Base-by-base conservation (phyloP, 495 filamentous ascomycete genomes). In the Amniculicola lignicola region DNA sequence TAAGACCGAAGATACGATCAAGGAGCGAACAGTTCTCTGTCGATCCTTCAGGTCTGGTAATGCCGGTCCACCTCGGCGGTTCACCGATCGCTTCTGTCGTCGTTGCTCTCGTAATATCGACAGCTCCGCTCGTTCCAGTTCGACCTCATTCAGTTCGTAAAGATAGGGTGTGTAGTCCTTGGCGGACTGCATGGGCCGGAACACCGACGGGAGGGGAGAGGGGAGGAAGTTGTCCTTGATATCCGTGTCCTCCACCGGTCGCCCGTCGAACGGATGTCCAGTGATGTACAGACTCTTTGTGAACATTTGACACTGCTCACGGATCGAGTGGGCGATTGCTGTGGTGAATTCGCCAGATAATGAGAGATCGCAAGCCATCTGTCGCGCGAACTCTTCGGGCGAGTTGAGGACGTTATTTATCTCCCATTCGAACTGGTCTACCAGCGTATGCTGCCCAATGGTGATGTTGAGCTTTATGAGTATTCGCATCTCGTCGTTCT, bases 401-500 rank as follows among this genome's bases (percentile, higher is more conserved):
- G 84, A 92, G 70, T 98, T 97, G 56, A 83, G 75, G 0, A 90
- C 84, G 63, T 96, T 92, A 68, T 97, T 97, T 65, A 97, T 89
- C 65, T 97, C 93, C 93, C 93, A 98, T 71, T 98, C 93, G 46
- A 98, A 97, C 67, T 98, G 94, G 63, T 98, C 93, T 19, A 96
- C 84, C 22, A 98, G 77, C 0, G 91, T 96, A 68, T 95, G 88
- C 56, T 88, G 86, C 1, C 93, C 94, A 68, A 98, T 96, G 21
- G 93, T 97, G 65, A 98, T 96, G 67, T 98, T 95, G 35, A 98
- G 77, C 70, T 96, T 96, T 62, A 98, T 82, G 16, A 90, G 72
- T 25, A 98, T 90, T 50, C 93, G 84, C 92, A 98, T 96, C 72
- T 98, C 93, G 63, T 98, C 94, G 63, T 98, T 93, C 69, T 96